These are phyloP conservation scores for Aquanectria penicillioides DNA, from an alignment of 2,329 filamentous ascomycete species.

Conservation along the genomic window DNA sequence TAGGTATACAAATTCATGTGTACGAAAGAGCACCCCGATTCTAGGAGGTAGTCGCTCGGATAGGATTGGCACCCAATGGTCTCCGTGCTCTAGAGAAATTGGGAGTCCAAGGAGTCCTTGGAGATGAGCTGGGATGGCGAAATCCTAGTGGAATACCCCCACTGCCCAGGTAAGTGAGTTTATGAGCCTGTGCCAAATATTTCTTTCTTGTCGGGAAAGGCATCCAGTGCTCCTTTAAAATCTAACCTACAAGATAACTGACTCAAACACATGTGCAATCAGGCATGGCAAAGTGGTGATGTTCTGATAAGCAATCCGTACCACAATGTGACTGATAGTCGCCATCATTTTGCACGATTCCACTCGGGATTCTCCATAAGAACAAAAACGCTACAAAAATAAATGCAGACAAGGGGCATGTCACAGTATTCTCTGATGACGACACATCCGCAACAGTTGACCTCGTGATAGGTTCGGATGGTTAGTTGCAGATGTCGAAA, in stretches of 20 bases:
- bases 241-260: neutral
- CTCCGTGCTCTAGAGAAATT: conserved; percentile 61
- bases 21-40: conserved; percentile 59
- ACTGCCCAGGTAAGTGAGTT: neutral
- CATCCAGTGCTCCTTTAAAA: too few species aligned
- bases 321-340: neutral
- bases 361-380: neutral
- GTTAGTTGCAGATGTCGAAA: neutral
- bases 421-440: neutral
- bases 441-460: neutral
- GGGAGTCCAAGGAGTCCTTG: conserved; percentile 56
- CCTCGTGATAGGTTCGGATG: neutral
- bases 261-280: too few species aligned
- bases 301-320: neutral
- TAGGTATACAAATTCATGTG: conserved; percentile 55
- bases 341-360: neutral
- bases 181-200: too few species aligned
- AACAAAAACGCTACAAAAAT: neutral
- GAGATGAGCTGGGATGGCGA: conserved; percentile 46
- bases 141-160: conserved; percentile 1
- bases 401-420: neutral
- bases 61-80: conserved; percentile 61
- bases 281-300: neutral
- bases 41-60: conserved; percentile 57
- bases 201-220: too few species aligned